Evolutionary conservation across 169 alveolate species (phyloP).

Genomic region (Plasmodium vivax): DNA sequence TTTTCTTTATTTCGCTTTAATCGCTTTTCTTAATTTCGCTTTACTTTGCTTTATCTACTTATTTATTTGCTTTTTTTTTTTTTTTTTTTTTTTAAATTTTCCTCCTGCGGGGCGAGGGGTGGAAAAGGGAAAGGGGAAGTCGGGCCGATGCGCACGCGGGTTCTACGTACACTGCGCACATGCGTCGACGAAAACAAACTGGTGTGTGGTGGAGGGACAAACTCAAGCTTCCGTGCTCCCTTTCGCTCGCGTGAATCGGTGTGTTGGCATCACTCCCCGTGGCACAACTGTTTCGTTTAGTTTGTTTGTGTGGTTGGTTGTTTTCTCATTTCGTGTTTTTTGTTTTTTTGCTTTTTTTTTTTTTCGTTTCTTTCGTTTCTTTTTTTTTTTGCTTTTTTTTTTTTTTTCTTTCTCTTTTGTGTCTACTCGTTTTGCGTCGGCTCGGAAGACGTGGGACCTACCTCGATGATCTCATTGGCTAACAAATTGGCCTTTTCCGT

Average conservation of each 20-base stretch:
- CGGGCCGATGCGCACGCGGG: neutral
- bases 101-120: conserved; percentile 23
- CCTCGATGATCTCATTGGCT: conserved; percentile 55
- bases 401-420: conserved; percentile 9
- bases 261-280: neutral
- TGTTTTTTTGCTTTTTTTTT: too few relatives aligned
- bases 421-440: neutral
- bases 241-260: neutral
- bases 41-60: neutral
- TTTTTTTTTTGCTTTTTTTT: neutral
- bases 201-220: neutral
- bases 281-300: neutral
- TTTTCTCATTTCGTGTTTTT: too few relatives aligned
- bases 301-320: too few relatives aligned
- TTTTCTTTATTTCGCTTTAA: too few relatives aligned
- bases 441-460: neutral
- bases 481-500: conserved; percentile 58
- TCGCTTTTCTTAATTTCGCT: too few relatives aligned
- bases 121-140: neutral
- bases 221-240: neutral
- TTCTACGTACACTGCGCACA: neutral
- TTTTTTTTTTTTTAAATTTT: conserved; percentile 45
- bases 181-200: neutral
- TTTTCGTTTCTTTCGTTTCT: neutral
- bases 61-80: conserved; percentile 41